phyloP scores from a whole-genome alignment of 2,329 filamentous ascomycete genomes.

The Sporothrix euskadiensis region DNA sequence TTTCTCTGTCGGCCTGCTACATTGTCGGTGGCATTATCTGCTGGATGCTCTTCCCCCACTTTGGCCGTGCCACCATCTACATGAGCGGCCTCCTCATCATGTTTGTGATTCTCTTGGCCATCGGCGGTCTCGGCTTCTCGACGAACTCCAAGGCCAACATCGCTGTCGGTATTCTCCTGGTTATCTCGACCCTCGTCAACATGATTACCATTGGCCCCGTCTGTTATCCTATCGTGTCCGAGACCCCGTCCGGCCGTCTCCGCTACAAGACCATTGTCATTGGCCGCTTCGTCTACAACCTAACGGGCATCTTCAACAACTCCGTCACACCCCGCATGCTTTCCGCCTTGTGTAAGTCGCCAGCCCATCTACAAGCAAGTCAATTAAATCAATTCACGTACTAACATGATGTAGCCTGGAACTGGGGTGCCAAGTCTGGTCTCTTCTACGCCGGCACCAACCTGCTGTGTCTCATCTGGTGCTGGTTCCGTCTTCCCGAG shows the following conservation, averaged over 20 bases:
- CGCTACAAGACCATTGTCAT: constrained; percentile 41
- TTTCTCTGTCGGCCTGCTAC: constrained; percentile 39
- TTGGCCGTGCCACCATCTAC: constrained; percentile 32
- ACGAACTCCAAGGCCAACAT: constrained; percentile 9
- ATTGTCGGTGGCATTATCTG: constrained; percentile 30
- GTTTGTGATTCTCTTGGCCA: constrained; percentile 28
- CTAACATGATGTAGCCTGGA: constrained; percentile 46
- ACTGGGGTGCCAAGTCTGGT: constrained; percentile 51
- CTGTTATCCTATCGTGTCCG: constrained; percentile 40
- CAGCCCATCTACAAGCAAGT: no score
- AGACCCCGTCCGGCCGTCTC: constrained; percentile 41
- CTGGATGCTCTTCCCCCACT: constrained; percentile 30
- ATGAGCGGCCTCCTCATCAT: constrained; percentile 29
- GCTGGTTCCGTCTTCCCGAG: constrained; percentile 56
- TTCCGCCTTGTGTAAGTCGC: constrained; percentile 26
- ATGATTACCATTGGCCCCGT: constrained; percentile 45
- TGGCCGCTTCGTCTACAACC: constrained; percentile 38
- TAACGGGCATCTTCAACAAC: constrained; percentile 32
- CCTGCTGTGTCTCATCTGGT: constrained; percentile 50
- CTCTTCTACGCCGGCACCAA: constrained; percentile 51
- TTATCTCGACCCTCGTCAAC: constrained; percentile 35
- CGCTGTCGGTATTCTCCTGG: constrained; percentile 25
- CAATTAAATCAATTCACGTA: constrained; percentile 16
- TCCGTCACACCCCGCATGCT: constrained; percentile 19
- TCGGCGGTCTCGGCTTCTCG: constrained; percentile 34